A percentile compares a stretch with the other conserved stretches of the same genome.
phyloP scores from a whole-genome alignment of 192 early-diverging fungal genomes.

The Paraglomus brasilianum region DNA sequence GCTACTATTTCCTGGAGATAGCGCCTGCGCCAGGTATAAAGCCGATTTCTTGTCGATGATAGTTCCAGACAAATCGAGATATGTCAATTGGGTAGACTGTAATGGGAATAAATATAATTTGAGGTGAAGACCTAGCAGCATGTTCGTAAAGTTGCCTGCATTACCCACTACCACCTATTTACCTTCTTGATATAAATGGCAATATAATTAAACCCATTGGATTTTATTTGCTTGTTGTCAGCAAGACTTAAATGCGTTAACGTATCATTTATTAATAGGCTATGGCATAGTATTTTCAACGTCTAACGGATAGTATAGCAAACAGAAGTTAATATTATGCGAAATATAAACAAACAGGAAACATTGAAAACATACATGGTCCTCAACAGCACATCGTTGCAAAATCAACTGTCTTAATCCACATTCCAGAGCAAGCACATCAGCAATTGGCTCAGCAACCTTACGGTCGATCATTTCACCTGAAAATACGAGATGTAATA shows the following conservation, averaged over 20 bases:
- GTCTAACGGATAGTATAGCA: constrained; percentile 35
- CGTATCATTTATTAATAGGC: constrained; percentile 65
- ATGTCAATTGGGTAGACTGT: constrained; percentile 60
- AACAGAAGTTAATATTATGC: background rate
- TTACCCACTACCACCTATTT: constrained; percentile 5
- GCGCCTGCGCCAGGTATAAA: constrained; percentile 65
- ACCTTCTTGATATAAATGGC: constrained; percentile 70
- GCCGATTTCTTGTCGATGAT: constrained; percentile 68
- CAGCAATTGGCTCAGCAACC: constrained; percentile 66
- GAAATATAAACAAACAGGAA: background rate
- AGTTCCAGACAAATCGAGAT: constrained; percentile 70
- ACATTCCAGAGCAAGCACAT: constrained; percentile 74
- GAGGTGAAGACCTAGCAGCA: background rate
- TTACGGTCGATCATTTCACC: constrained; percentile 56
- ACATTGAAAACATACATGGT: constrained; percentile 51
- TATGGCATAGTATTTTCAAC: constrained; percentile 67
- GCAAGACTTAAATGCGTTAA: constrained; percentile 65
- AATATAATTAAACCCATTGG: constrained; percentile 73
- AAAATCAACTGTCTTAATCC: constrained; percentile 66
- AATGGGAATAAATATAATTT: constrained; percentile 6
- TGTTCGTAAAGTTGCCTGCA: background rate
- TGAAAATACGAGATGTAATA: background rate
- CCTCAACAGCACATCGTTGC: constrained; percentile 70
- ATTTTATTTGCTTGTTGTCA: constrained; percentile 66
- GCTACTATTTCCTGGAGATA: constrained; percentile 41